A percentile compares a stretch with the other conserved stretches of the same genome.
Evolutionary conservation across 306 rosid species (phyloP).

Genomic region (Comarum palustre): DNA sequence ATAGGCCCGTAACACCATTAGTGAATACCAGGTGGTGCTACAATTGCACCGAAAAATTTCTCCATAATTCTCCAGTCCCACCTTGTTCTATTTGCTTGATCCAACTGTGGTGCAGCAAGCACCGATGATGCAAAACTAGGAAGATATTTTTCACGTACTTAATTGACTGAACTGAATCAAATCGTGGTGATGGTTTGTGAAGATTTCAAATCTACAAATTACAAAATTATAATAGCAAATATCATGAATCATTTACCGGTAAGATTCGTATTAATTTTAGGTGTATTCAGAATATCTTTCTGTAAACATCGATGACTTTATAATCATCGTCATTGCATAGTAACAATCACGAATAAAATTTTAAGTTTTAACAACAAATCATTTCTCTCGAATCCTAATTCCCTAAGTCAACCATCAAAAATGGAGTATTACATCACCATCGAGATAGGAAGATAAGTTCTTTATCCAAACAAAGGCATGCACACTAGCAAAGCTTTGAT

Average conservation of each 20-base stretch:
- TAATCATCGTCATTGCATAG: too few relatives aligned
- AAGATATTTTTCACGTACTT: background rate
- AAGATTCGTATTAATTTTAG: too few relatives aligned
- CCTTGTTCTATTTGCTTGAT: background rate
- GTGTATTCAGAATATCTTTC: too few relatives aligned
- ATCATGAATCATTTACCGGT: background rate
- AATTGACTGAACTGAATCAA: background rate
- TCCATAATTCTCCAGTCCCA: background rate
- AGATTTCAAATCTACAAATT: too few relatives aligned
- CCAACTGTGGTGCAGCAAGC: slow-evolving; percentile 1
- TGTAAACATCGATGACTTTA: too few relatives aligned
- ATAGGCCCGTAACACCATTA: too few relatives aligned
- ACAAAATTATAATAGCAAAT: too few relatives aligned
- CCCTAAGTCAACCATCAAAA: background rate
- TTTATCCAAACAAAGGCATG: background rate
- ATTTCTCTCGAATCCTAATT: background rate
- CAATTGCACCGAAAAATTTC: too few relatives aligned
- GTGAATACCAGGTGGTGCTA: too few relatives aligned
- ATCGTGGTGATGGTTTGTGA: too few relatives aligned
- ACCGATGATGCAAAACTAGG: background rate
- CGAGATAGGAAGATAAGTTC: background rate
- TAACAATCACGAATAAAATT: too few relatives aligned
- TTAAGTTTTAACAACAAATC: too few relatives aligned
- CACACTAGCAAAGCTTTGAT: background rate
- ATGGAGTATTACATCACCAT: background rate